Base-by-base conservation (phyloP, 2,329 filamentous ascomycete genomes). In the Seiridium cupressi region DNA sequence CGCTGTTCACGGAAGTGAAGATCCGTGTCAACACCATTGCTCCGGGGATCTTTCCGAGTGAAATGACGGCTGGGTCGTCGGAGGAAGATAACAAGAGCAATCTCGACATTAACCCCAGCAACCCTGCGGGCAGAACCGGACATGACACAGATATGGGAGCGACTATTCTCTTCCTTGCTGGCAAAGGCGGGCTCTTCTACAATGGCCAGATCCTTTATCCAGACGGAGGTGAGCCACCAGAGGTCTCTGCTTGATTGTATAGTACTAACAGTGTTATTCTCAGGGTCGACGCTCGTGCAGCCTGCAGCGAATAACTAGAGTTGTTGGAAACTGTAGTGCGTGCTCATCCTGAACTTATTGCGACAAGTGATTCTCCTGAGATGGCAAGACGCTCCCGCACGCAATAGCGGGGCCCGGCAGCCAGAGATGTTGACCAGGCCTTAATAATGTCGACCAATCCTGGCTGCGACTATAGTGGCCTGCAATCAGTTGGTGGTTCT, bases 1-100 rank as follows among this genome's bases (percentile, higher is more conserved):
- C 76, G 1, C 76, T 74, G 0, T 80, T 80, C 63, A 70, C 70
- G 56, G 75, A 79, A 54, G 76, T 83, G 54, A 81, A 82, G 66
- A 79, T 87, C 48, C 74, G 84, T 10, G 78, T 87, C 60, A 87
- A 87, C 71, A 77, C 74, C 51, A 85, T 87, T 61, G 81, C 82
- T 0, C 84, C 83, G 0, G 82, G 82, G 8, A 72, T 85, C 3
- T 70, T 70, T 58, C 66, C 67, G 9, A 66, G 67, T 36, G 70
- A 82, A 74, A 82, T 83, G 79, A 83, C 81, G 5, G 74, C 77
- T 7, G 76, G 78, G 0, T 64, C 69, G 9, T 79, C 77, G 2
- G 75, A 73, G 13, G 75, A 79, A 18, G 73, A 78, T 46, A 80
- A 82, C 67, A 82, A 82, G 70, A 77, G 73, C 31, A 68, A 72